phyloP scores from a whole-genome alignment of 129 eudicot genomes.

The Flaveria brownii region DNA sequence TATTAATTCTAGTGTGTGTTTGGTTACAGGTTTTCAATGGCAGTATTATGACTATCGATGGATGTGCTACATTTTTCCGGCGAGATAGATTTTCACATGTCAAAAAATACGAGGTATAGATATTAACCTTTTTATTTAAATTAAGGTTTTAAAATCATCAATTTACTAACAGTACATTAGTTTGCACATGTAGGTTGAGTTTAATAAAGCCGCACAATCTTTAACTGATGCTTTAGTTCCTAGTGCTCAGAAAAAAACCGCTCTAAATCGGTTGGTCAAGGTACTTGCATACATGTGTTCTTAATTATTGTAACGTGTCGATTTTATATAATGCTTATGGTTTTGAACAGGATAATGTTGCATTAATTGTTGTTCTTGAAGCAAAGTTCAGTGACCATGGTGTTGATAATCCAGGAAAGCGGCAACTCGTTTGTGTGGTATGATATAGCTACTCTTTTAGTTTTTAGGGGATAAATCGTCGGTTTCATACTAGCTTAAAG shows the following conservation, averaged over 20 bases:
- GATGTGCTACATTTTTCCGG: constrained; percentile 97
- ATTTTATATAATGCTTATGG: constrained; percentile 10
- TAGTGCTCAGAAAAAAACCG: constrained; percentile 77
- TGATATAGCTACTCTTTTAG: constrained; percentile 23
- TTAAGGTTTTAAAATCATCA: neutral
- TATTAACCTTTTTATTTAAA: neutral
- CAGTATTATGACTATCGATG: constrained; percentile 60
- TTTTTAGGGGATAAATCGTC: neutral
- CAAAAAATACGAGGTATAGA: constrained; percentile 83
- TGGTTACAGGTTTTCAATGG: constrained; percentile 66
- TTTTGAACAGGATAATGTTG: constrained; percentile 77
- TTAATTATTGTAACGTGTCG: neutral
- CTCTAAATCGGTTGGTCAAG: constrained; percentile 82
- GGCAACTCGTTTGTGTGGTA: constrained; percentile 99
- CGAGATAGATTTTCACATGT: constrained; percentile 96
- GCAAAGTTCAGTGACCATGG: constrained; percentile 88
- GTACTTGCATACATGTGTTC: constrained; percentile 29
- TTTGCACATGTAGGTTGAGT: constrained; percentile 67
- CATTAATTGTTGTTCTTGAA: constrained; percentile 85
- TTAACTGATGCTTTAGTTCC: constrained; percentile 92
- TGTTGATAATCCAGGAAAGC: constrained; percentile 85
- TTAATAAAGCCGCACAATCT: constrained; percentile 98
- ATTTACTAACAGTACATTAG: constrained; percentile 3
- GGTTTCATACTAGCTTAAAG: neutral
- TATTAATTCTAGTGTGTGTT: constrained; percentile 24